Evolutionary conservation across 495 filamentous ascomycete genomes (phyloP).

Genomic region (Neurospora sublineolata): DNA sequence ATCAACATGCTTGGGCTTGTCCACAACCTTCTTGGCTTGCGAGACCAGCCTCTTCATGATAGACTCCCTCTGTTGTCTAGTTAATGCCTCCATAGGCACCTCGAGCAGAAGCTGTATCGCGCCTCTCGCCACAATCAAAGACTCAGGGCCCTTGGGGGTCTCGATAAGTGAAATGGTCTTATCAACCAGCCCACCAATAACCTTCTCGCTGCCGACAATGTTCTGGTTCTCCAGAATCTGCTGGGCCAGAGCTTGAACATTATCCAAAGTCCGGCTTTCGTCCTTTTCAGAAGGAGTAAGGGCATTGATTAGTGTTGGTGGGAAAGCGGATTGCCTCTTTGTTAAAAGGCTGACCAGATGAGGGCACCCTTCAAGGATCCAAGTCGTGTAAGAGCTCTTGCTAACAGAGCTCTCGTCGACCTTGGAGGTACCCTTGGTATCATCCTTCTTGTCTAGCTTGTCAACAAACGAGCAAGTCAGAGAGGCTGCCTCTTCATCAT

Average conservation of each 20-base stretch:
- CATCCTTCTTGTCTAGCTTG: constrained; percentile 16
- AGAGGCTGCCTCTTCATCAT: constrained; percentile 22
- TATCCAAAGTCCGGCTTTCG: neutral
- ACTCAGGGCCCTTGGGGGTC: constrained; percentile 6
- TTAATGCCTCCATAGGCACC: constrained; percentile 10
- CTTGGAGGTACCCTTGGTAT: constrained; percentile 8
- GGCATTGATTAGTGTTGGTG: neutral
- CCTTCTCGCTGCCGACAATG: constrained; percentile 7
- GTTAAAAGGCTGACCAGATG: neutral
- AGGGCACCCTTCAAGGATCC: constrained; percentile 11
- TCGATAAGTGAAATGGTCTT: constrained; percentile 9
- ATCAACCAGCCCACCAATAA: constrained; percentile 11
- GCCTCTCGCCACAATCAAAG: constrained; percentile 2
- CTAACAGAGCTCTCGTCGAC: neutral
- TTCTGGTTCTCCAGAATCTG: constrained; percentile 14
- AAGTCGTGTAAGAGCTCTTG: constrained; percentile 10
- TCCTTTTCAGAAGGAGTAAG: neutral
- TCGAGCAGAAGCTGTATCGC: constrained; percentile 15
- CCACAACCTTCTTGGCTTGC: constrained; percentile 2
- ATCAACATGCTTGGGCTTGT: neutral
- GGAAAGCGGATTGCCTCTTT: neutral
- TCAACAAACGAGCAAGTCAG: constrained; percentile 23
- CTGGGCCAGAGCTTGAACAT: neutral
- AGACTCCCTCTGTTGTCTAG: constrained; percentile 13
- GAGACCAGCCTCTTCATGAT: constrained; percentile 15